A percentile compares a stretch with the other conserved stretches of the same genome.
These are phyloP conservation scores for Geranium incanum DNA, from an alignment of 441 rosid genomes.

Conservation along the genomic window DNA sequence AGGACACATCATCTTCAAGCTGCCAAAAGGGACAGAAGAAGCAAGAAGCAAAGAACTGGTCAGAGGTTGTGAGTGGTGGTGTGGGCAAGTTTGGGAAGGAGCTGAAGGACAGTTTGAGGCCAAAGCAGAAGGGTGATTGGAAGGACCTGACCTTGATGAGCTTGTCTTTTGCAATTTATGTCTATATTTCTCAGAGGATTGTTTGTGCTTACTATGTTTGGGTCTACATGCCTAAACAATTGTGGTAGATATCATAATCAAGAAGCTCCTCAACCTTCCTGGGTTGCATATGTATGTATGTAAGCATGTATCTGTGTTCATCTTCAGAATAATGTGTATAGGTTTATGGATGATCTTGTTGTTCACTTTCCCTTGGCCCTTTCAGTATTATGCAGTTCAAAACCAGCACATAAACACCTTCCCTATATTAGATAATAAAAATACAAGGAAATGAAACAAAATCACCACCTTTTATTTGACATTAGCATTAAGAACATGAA, in stretches of 20 bases:
- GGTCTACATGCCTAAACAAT: constrained; percentile 46
- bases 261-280: not conserved
- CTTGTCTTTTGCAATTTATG: constrained; percentile 71
- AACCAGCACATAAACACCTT: too few species aligned
- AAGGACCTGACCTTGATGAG: constrained; percentile 69
- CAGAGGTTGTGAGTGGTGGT: constrained; percentile 13
- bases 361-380: not conserved
- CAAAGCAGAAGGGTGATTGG: constrained; percentile 63
- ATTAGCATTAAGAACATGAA: too few species aligned
- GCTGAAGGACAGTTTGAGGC: constrained; percentile 41
- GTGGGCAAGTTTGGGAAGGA: constrained; percentile 31
- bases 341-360: not conserved
- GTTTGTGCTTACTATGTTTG: constrained; percentile 71
- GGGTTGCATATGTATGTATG: not conserved
- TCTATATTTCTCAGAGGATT: constrained; percentile 65
- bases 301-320: not conserved
- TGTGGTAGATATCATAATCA: constrained; percentile 35
- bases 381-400: too few species aligned
- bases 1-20: constrained; percentile 20
- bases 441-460: too few species aligned
- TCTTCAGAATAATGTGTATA: not conserved
- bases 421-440: too few species aligned
- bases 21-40: constrained; percentile 25
- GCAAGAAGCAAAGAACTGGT: constrained; percentile 14
- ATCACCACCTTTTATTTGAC: too few species aligned